Evolutionary conservation across 176 grass and related monocot species (phyloP).

Genomic region (Cymbopogon citratus): DNA sequence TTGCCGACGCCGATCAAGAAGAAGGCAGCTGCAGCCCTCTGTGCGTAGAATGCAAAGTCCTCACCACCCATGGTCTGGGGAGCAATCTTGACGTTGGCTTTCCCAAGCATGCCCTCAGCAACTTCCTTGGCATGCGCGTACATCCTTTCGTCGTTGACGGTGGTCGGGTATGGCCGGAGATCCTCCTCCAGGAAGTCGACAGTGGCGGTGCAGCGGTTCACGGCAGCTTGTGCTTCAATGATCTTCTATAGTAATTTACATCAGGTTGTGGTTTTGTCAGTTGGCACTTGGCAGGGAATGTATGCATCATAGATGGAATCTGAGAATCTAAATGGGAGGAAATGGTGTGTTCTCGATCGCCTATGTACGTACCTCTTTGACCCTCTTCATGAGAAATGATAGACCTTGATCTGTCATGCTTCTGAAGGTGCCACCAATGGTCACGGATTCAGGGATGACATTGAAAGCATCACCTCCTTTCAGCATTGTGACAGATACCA

Average conservation of each 20-base stretch:
- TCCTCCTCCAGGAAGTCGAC: constrained; percentile 54
- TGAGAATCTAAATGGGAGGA: not conserved
- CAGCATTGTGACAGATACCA: constrained; percentile 51
- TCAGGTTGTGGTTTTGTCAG: not conserved
- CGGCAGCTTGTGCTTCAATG: constrained; percentile 38
- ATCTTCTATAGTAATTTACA: constrained; percentile 30
- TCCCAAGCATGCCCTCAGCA: constrained; percentile 42
- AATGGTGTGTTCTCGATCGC: no score
- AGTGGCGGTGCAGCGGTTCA: constrained; percentile 38
- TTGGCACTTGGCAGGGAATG: not conserved
- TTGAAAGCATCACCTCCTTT: constrained; percentile 53
- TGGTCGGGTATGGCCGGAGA: constrained; percentile 38
- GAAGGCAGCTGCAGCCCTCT: constrained; percentile 40
- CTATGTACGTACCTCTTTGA: constrained; percentile 42
- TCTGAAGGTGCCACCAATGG: constrained; percentile 61
- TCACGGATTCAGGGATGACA: constrained; percentile 49
- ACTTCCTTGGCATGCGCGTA: not conserved
- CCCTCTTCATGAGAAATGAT: constrained; percentile 40
- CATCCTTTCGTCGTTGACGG: not conserved
- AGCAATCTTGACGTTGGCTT: constrained; percentile 15
- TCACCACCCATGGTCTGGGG: constrained; percentile 26
- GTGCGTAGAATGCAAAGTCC: constrained; percentile 64
- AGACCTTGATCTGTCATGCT: constrained; percentile 54
- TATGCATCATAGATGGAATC: no score
- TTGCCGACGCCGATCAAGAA: constrained; percentile 48